A percentile compares a stretch with the other conserved stretches of the same genome.
phyloP scores from a whole-genome alignment of 1,139 yeast genomes.

The Wickerhamomyces sp. region DNA sequence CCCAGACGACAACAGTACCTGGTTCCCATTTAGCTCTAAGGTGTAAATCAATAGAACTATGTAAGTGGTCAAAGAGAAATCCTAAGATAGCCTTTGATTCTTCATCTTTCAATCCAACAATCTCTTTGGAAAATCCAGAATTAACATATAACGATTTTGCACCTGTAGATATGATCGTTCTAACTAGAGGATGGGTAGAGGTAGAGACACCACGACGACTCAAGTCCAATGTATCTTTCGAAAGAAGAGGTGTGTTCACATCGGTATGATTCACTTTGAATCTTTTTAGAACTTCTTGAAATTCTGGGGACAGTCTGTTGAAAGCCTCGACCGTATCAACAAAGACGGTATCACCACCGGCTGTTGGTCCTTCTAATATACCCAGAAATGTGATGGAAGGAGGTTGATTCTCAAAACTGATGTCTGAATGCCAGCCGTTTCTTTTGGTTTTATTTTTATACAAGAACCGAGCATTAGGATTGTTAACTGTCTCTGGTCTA shows the following conservation, averaged over 20 bases:
- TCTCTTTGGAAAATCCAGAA: conserved; percentile 53
- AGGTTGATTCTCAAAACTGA: conserved; percentile 64
- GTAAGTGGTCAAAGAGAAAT: conserved; percentile 47
- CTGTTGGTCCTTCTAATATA: conserved; percentile 50
- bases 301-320: conserved; percentile 55
- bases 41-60: conserved; percentile 43
- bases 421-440: conserved; percentile 60
- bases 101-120: conserved; percentile 59
- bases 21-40: conserved; percentile 52
- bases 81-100: conserved; percentile 52
- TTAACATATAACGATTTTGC: conserved; percentile 54
- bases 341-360: conserved; percentile 70
- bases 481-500: conserved; percentile 38
- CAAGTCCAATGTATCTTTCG: conserved; percentile 47
- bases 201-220: conserved; percentile 57
- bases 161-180: conserved; percentile 63
- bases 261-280: conserved; percentile 60
- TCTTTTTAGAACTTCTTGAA: conserved; percentile 47
- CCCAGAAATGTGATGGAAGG: conserved; percentile 60
- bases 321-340: conserved; percentile 58
- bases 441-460: conserved; percentile 31
- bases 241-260: conserved; percentile 53
- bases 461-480: conserved; percentile 27
- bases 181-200: conserved; percentile 57
- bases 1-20: conserved; percentile 63